These are phyloP conservation scores for Syncephalastrum monosporum DNA, from an alignment of 371 early-diverging fungal species.

Conservation along the genomic window DNA sequence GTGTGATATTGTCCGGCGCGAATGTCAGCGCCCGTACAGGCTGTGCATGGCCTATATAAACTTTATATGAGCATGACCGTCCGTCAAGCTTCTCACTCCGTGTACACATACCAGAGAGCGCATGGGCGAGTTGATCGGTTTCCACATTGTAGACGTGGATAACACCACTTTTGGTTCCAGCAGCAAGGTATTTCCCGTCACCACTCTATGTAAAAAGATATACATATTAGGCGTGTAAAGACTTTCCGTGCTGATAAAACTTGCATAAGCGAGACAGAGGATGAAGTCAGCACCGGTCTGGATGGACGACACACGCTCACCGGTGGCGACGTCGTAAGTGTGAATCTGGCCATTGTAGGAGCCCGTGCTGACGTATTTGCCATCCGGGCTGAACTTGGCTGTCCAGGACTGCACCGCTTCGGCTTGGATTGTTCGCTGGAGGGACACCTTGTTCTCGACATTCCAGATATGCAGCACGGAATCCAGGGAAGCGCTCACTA, in stretches of 20 bases:
- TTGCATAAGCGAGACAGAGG: constrained; percentile 76
- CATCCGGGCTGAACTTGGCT: constrained; percentile 72
- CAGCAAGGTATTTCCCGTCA: constrained; percentile 74
- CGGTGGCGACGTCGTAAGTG: constrained; percentile 64
- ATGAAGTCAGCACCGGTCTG: constrained; percentile 76
- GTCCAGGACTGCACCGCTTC: constrained; percentile 79
- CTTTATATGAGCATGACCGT: constrained; percentile 9
- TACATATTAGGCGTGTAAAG: too few relatives aligned
- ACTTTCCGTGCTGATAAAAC: constrained; percentile 1
- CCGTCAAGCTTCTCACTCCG: constrained; percentile 10
- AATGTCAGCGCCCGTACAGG: constrained; percentile 73
- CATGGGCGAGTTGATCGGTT: constrained; percentile 67
- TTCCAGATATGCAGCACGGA: constrained; percentile 81
- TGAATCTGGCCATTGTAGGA: constrained; percentile 74
- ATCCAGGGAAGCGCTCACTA: constrained; percentile 78
- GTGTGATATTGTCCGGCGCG: constrained; percentile 67
- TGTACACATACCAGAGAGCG: constrained; percentile 54
- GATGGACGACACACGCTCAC: constrained; percentile 58
- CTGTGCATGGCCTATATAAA: constrained; percentile 70
- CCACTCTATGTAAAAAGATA: constrained; percentile 55
- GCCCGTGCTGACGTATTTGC: constrained; percentile 69
- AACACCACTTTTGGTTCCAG: constrained; percentile 77
- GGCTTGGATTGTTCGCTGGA: constrained; percentile 62
- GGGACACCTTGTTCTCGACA: constrained; percentile 45
- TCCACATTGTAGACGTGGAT: constrained; percentile 73